A percentile compares a stretch with the other conserved stretches of the same genome.
Conservation (phyloP, 2,329 filamentous ascomycete genomes). For the Colletotrichum liaoningense region DNA sequence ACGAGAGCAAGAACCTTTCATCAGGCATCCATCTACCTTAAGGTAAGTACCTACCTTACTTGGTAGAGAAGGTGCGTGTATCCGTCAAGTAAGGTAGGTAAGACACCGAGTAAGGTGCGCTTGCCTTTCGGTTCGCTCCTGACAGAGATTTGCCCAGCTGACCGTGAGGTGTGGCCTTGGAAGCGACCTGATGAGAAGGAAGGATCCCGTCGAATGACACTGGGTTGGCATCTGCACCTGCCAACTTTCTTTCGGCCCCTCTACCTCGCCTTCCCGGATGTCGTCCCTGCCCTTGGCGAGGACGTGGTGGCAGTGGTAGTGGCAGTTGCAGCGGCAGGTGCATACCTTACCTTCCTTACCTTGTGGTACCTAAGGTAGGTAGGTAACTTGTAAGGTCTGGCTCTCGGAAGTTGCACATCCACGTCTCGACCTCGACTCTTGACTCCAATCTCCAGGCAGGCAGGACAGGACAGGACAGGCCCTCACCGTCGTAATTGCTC, state of each 20-base stretch:
- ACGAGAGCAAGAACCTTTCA: neutral
- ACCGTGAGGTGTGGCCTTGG: neutral
- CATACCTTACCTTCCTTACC: no score
- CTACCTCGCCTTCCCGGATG: neutral
- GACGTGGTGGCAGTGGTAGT: no score
- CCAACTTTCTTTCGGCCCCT: conserved; percentile 4
- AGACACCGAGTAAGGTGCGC: neutral
- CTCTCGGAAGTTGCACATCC: neutral
- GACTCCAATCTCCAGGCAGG: neutral
- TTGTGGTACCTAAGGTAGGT: no score
- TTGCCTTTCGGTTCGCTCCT: neutral
- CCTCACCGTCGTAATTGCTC: neutral
- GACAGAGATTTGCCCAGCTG: neutral
- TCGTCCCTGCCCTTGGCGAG: neutral
- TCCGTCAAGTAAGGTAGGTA: neutral
- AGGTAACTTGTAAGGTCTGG: no score
- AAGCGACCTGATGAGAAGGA: neutral
- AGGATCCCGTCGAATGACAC: neutral
- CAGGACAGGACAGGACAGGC: no score
- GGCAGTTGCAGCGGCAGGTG: no score
- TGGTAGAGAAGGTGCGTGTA: neutral
- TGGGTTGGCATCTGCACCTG: neutral
- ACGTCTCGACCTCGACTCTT: neutral
- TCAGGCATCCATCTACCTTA: neutral
- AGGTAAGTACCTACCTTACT: neutral